phyloP scores from a whole-genome alignment of 2,329 filamentous ascomycete genomes.

The Alternaria ventricosa region DNA sequence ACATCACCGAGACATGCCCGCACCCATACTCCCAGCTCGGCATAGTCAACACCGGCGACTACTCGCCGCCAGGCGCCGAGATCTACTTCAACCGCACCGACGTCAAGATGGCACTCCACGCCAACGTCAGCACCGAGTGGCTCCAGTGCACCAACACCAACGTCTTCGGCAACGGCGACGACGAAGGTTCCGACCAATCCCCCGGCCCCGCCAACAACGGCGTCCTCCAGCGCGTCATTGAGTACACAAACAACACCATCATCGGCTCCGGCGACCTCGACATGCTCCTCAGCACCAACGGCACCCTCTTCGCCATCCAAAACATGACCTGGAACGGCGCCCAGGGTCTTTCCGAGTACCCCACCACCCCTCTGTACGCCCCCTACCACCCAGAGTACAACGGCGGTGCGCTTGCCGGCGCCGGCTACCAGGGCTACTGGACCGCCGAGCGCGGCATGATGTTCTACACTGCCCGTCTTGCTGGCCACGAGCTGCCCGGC shows the following conservation, averaged over 20 bases:
- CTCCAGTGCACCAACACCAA: conserved; percentile 50
- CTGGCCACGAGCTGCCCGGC: conserved; percentile 53
- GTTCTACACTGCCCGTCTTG: conserved; percentile 52
- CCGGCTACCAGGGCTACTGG: conserved; percentile 52
- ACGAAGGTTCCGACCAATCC: conserved; percentile 41
- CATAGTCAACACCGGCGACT: conserved; percentile 49
- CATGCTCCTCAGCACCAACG: conserved; percentile 58
- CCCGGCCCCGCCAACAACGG: conserved; percentile 49
- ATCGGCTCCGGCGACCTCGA: conserved; percentile 59
- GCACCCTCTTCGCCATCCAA: conserved; percentile 60
- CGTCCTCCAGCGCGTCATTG: conserved; percentile 58
- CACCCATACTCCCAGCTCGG: conserved; percentile 47
- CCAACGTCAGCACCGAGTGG: conserved; percentile 53
- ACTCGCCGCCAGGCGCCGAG: conserved; percentile 47
- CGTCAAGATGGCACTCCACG: conserved; percentile 59
- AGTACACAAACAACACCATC: conserved; percentile 59
- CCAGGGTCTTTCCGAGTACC: conserved; percentile 55
- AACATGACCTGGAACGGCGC: conserved; percentile 62
- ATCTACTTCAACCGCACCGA: conserved; percentile 62
- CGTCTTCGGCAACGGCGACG: conserved; percentile 50
- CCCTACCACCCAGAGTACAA: conserved; percentile 55
- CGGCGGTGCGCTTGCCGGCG: conserved; percentile 47
- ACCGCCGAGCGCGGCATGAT: conserved; percentile 54
- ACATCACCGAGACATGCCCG: conserved; percentile 56
- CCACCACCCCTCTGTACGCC: conserved; percentile 51